Base-by-base conservation (phyloP, 345 rosid genomes). In the Gossypium bickii region DNA sequence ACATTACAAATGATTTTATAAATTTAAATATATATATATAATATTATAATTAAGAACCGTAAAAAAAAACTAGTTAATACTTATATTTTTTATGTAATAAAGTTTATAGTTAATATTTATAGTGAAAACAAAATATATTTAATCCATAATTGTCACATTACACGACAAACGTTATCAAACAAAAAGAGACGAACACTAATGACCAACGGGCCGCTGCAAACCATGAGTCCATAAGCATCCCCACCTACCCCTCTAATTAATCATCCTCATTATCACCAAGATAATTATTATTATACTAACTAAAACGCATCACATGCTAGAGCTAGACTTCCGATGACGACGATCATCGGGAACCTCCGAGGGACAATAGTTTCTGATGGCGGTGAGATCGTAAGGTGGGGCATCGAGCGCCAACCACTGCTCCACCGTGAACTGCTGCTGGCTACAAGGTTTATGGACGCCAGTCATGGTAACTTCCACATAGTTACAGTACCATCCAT, bases 401-500 rank as follows among this genome's bases (percentile, higher is more conserved):
- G 84, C 38, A 61, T 91, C 96, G 0, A 7, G 13, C 2, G 98
- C 97, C 52, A 94, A 86, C 98, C 98, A 94, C 82, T 92, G 98
- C 86, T 93, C 98, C 70, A 94, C 81, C 18, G 81, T 77, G 66
- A 94, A 94, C 84, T 25, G 76, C 86, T 84, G 73, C 72, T 86
- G 88, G 2, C 81, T 13, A 61, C 98, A 94, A 3, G 77, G 41
- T 5, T 66, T 65, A 59, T 92, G 98, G 57, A 86, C 84, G 18
- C 94, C 93, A 0, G 96, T 85, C 15, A 86, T 45, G 0, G 90
- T 85, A 25, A 91, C 87, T 82, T 95, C 97, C 56, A 93, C 91
- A 83, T 95, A 95, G 83, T 93, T 91, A 64, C 82, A 81, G 85
- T 95, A 93, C 99, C 97, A 93, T 0, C 99, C 98, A 57, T 88